These are phyloP conservation scores for Cladophialophora carrionii DNA, from an alignment of 2,329 filamentous ascomycete species.

Conservation along the genomic window DNA sequence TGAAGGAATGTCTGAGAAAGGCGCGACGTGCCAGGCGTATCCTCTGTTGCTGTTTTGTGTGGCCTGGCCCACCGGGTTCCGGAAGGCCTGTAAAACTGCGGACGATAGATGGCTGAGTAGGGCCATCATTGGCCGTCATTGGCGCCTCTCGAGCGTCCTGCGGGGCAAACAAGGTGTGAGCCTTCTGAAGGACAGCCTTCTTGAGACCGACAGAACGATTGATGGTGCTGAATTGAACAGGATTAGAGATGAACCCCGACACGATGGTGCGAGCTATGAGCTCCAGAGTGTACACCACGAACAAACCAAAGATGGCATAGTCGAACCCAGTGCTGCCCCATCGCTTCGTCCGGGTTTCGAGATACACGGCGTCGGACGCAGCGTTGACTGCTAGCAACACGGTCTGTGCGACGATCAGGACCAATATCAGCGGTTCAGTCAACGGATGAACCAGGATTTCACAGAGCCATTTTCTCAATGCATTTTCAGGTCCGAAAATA, in stretches of 20 bases:
- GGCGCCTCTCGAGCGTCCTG: conserved; percentile 62
- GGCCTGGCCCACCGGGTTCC: conserved; percentile 57
- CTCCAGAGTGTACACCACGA: conserved; percentile 87
- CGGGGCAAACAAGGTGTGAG: conserved; percentile 77
- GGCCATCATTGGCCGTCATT: conserved; percentile 48
- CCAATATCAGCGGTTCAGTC: conserved; percentile 81
- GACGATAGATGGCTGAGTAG: conserved; percentile 66
- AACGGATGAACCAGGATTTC: conserved; percentile 83
- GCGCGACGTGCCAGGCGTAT: conserved; percentile 85
- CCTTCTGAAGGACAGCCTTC: conserved; percentile 74
- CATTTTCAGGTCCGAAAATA: conserved; percentile 78
- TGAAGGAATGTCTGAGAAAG: conserved; percentile 93
- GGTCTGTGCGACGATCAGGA: conserved; percentile 86
- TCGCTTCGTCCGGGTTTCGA: conserved; percentile 58
- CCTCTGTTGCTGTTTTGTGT: conserved; percentile 77
- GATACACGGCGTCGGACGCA: conserved; percentile 66
- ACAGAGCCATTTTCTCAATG: conserved; percentile 73
- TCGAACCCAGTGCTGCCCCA: conserved; percentile 73
- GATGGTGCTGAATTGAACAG: conserved; percentile 87
- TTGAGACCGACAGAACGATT: conserved; percentile 75
- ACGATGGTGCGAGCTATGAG: conserved; percentile 82
- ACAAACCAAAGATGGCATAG: conserved; percentile 79
- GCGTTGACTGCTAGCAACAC: conserved; percentile 86
- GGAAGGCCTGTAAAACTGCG: conserved; percentile 76
- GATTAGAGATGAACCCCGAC: conserved; percentile 89